A percentile compares a stretch with the other conserved stretches of the same genome.
Evolutionary conservation across 805 yeast species (phyloP).

Genomic region (Ogataea polymorpha): DNA sequence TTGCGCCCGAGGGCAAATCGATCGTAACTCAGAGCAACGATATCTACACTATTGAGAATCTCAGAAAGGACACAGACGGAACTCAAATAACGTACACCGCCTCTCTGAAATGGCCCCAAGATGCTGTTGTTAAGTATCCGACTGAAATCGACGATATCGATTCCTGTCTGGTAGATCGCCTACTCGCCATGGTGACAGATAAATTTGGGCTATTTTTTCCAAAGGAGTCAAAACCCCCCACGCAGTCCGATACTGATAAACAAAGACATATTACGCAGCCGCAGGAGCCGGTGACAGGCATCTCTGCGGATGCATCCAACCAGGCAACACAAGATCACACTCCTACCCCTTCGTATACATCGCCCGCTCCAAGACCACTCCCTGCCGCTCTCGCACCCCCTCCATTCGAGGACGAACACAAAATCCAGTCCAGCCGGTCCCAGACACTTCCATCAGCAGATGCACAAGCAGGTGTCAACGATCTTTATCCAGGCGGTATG

Average conservation of each 20-base stretch:
- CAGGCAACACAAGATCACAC: not conserved
- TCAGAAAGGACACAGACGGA: not conserved
- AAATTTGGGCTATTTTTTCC: constrained; percentile 5
- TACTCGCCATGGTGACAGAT: not conserved
- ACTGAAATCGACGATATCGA: not conserved
- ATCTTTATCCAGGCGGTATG: constrained; percentile 44
- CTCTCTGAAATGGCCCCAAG: constrained; percentile 1
- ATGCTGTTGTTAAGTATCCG: constrained; percentile 1
- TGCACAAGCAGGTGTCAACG: constrained; percentile 44
- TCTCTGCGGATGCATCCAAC: not conserved
- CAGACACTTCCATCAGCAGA: constrained; percentile 1
- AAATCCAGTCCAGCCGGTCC: constrained; percentile 26
- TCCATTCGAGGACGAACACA: constrained; percentile 51
- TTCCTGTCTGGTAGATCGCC: not conserved
- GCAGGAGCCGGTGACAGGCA: not conserved
- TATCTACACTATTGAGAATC: not conserved
- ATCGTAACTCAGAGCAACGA: not conserved
- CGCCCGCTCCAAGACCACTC: constrained; percentile 14
- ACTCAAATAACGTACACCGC: not conserved
- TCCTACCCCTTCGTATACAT: constrained; percentile 2
- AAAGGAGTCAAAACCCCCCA: not conserved
- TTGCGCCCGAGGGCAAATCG: constrained; percentile 7
- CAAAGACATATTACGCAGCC: not conserved
- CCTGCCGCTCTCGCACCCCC: constrained; percentile 40
- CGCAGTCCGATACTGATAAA: too few species aligned